Percentiles rank a stretch among this genome's conserved stretches.
Conservation (phyloP, 2,329 filamentous ascomycete genomes). For the Chrysoporthe puriensis region DNA sequence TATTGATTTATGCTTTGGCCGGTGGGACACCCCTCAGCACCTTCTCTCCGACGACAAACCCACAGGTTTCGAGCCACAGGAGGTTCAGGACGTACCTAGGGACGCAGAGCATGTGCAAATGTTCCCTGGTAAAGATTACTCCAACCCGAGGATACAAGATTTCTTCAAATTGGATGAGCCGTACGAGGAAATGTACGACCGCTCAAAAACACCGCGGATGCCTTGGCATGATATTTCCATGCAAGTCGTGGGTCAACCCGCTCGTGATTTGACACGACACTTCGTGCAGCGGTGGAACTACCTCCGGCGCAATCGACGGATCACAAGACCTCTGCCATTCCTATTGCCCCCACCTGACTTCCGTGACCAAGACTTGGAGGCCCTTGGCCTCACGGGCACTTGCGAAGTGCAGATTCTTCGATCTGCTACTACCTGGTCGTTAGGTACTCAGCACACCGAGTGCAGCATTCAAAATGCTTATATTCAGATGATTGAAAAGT, state of each 20-base stretch:
- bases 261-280: conserved; percentile 89
- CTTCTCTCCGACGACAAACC: conserved; percentile 89
- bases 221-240: conserved; percentile 98
- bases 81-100: conserved; percentile 71
- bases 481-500: conserved; percentile 90
- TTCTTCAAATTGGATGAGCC: conserved; percentile 93
- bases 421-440: conserved; percentile 88
- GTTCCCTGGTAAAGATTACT: conserved; percentile 98
- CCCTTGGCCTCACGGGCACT: conserved; percentile 85
- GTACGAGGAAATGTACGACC: conserved; percentile 98
- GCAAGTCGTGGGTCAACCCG: conserved; percentile 96
- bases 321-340: conserved; percentile 91
- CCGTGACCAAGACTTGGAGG: conserved; percentile 81
- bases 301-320: conserved; percentile 87
- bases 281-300: conserved; percentile 99
- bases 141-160: conserved; percentile 92
- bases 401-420: conserved; percentile 96
- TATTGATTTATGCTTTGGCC: conserved; percentile 93
- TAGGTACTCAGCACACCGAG: conserved; percentile 85
- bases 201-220: conserved; percentile 87
- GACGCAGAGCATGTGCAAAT: conserved; percentile 94
- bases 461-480: conserved; percentile 97
- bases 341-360: conserved; percentile 92
- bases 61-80: conserved; percentile 85
- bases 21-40: conserved; percentile 97